Percentiles rank a stretch among this genome's conserved stretches.
Conservation (phyloP, 768 basidiomycete species). For the Xerocomellus chrysenteron region DNA sequence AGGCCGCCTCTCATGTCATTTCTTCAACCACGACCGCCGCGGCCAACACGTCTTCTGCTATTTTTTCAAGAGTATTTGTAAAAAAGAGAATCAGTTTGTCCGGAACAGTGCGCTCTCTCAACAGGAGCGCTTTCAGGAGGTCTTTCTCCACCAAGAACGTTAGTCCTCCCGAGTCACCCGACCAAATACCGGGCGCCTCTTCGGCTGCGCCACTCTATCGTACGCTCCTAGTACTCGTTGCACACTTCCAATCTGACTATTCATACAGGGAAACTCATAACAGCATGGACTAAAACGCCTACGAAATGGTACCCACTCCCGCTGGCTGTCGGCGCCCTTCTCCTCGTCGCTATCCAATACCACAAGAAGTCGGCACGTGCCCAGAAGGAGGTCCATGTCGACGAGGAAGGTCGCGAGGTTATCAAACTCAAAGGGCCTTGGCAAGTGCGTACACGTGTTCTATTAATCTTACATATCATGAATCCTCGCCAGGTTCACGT, state of each 20-base stretch:
- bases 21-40: conserved; percentile 29
- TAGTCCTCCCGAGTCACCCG: conserved; percentile 43
- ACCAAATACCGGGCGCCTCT: conserved; percentile 38
- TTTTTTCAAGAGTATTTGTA: conserved; percentile 33
- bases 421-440: conserved; percentile 86
- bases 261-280: conserved; percentile 55
- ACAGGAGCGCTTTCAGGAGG: conserved; percentile 23
- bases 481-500: conserved; percentile 75
- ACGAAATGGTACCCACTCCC: conserved; percentile 97
- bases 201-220: conserved; percentile 51
- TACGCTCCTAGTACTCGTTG: conserved; percentile 1
- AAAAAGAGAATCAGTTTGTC: conserved; percentile 33
- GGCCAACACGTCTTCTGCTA: conserved; percentile 33
- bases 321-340: conserved; percentile 84
- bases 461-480: neutral
- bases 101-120: conserved; percentile 31
- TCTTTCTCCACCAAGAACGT: conserved; percentile 26
- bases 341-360: conserved; percentile 78
- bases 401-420: conserved; percentile 81
- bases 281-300: conserved; percentile 83
- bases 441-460: conserved; percentile 58
- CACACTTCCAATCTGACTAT: conserved; percentile 6
- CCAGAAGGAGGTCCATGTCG: conserved; percentile 66
- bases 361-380: conserved; percentile 52
- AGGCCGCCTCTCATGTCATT: conserved; percentile 47